These are phyloP conservation scores for Pilaira anomala DNA, from an alignment of 192 early-diverging fungal genomes.

Conservation along the genomic window DNA sequence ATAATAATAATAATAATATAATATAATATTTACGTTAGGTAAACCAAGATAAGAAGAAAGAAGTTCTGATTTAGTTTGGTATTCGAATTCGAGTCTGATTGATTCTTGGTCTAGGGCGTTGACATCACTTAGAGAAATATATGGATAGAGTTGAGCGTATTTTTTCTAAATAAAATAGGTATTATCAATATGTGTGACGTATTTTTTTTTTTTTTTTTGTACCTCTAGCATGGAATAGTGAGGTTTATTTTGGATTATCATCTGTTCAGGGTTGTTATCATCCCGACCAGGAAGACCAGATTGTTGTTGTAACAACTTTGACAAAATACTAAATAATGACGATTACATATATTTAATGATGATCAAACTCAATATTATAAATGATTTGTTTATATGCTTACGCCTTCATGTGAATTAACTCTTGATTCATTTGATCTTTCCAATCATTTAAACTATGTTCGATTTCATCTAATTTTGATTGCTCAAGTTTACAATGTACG, in stretches of 20 bases:
- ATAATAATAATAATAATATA: neutral
- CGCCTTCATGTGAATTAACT: neutral
- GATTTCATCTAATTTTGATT: neutral
- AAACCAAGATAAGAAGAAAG: neutral
- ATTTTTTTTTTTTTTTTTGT: too few species aligned
- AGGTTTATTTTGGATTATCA: too few species aligned
- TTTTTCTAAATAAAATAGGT: neutral
- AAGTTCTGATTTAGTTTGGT: neutral
- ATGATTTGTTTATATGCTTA: too few species aligned
- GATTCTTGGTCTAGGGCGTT: too few species aligned
- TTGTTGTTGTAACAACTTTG: too few species aligned
- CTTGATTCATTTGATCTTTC: neutral
- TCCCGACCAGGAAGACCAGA: too few species aligned
- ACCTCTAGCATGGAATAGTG: too few species aligned
- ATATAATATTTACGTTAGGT: neutral
- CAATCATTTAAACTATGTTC: neutral
- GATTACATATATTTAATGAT: neutral
- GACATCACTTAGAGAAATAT: too few species aligned
- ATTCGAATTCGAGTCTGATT: neutral
- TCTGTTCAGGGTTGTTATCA: too few species aligned
- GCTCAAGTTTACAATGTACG: neutral
- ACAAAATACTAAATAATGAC: slow-evolving; percentile 1
- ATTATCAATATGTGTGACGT: too few species aligned
- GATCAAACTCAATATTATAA: slow-evolving; percentile 2
- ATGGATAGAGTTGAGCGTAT: too few species aligned